Conservation (phyloP, 192 early-diverging fungal genomes). For the Coemansia sp. region DNA sequence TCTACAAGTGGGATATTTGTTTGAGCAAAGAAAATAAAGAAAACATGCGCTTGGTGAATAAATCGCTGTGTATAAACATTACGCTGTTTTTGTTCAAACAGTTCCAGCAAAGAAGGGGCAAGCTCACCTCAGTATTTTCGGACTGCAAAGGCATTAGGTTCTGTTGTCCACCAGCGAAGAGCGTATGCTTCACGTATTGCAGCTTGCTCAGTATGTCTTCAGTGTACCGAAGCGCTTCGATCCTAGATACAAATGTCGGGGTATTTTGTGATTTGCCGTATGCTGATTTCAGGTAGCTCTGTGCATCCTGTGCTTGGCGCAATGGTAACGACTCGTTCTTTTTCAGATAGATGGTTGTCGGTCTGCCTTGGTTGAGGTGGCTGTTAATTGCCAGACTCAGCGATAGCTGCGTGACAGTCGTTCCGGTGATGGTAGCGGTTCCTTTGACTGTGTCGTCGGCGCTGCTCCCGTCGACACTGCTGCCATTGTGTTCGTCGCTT, state of each 20-base stretch:
- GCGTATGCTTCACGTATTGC: slow-evolving; percentile 14
- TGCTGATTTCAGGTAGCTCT: slow-evolving; percentile 28
- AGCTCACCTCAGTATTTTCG: slow-evolving; percentile 23
- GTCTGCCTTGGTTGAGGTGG: slow-evolving; percentile 18
- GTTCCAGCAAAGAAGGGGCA: neutral
- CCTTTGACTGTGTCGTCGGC: slow-evolving; percentile 19
- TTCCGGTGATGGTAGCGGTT: slow-evolving; percentile 28
- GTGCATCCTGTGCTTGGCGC: slow-evolving; percentile 34
- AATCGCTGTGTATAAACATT: neutral
- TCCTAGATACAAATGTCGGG: slow-evolving; percentile 11
- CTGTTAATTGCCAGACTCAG: slow-evolving; percentile 11
- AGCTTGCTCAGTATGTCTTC: slow-evolving; percentile 21
- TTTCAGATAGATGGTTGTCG: slow-evolving; percentile 32
- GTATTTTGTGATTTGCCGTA: slow-evolving; percentile 7
- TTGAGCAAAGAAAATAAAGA: neutral
- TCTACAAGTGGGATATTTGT: slow-evolving; percentile 20
- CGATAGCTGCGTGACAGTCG: slow-evolving; percentile 38
- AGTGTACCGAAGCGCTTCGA: slow-evolving; percentile 14
- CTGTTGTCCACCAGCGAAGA: slow-evolving; percentile 18
- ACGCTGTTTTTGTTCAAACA: neutral
- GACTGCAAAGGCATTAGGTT: slow-evolving; percentile 34
- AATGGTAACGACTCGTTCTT: slow-evolving; percentile 34
- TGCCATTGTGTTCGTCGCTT: neutral
- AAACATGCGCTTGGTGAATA: neutral
- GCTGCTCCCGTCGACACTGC: neutral